Base-by-base conservation (phyloP, 2,329 filamentous ascomycete genomes). In the Hortaea werneckii region DNA sequence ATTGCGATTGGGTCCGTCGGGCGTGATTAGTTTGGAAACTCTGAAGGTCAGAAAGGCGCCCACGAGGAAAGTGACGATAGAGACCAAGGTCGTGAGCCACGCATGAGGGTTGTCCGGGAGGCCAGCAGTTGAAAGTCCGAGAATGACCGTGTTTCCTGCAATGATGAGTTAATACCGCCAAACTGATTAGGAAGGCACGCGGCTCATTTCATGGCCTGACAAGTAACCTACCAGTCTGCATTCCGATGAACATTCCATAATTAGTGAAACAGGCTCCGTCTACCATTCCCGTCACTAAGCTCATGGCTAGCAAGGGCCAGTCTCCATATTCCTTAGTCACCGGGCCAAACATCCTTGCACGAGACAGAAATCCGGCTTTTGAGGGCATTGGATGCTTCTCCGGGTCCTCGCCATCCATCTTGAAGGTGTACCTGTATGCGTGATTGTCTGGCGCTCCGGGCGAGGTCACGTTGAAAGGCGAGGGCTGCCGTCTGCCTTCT, bases 71-170 rank as follows among this genome's bases (percentile, higher is more conserved):
- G 69, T 67, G 46, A 56, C 60, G 51, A 79, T 75, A 44, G 77
- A 79, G 49, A 70, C 64, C 13, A 75, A 65, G 2, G 74, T 74
- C 47, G 70, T 74, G 43, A 74, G 63, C 75, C 72, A 78, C 45
- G 72, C 76, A 45, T 67, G 67, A 3, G 74, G 74, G 47, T 75
- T 63, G 11, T 65, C 66, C 13, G 67, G 76, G 40, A 78, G 74
- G 29, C 64, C 62, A 2, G 76, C 72, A 9, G 76, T 73, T 45
- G 77, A 77, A 20, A 82, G 73, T 12, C 75, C 77, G 35, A 82
- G 68, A 63, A 81, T 80, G 54, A 82, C 74, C 7, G 78, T 81
- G 62, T 82, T 82, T 35, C 78, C 77, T 67, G 65, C 10, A 20
- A 20, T 20, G 7, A 5, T 11, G 9, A 30, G n/a, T 43, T 28